These are phyloP conservation scores for Kwoniella sp. DNA, from an alignment of 768 basidiomycete genomes.

Conservation along the genomic window DNA sequence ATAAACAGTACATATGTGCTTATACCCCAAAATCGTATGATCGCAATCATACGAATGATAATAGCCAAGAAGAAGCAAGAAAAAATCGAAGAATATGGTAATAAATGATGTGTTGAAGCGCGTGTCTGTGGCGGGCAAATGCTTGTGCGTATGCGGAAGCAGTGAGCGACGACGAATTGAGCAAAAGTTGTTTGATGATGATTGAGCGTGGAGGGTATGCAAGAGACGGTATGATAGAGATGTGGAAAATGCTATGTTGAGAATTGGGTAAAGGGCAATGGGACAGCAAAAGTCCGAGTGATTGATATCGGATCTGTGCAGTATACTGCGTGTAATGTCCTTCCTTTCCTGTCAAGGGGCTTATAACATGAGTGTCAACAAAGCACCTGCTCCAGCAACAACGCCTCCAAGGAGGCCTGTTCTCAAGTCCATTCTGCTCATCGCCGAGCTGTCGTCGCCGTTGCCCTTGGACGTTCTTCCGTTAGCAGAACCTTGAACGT, in stretches of 20 bases:
- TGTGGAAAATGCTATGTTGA: not conserved
- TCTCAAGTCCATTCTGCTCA: not conserved
- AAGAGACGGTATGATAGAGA: not conserved
- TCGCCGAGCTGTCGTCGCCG: not conserved
- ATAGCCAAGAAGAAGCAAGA: not conserved
- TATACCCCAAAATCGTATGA: slow-evolving; percentile 1
- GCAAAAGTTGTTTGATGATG: not conserved
- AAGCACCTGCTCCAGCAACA: not conserved
- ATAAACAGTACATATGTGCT: not conserved
- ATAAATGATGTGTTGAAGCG: not conserved
- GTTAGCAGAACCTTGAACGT: not conserved
- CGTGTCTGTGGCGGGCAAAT: not conserved
- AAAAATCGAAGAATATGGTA: not conserved
- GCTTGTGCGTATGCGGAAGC: no score
- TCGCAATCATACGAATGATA: not conserved
- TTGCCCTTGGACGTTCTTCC: slow-evolving; percentile 18
- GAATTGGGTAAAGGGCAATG: not conserved
- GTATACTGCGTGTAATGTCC: not conserved
- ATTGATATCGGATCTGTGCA: not conserved
- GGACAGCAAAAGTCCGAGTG: no score
- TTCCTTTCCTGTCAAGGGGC: not conserved
- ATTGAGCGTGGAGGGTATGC: not conserved
- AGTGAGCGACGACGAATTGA: no score
- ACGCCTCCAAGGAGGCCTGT: not conserved
- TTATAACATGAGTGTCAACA: not conserved